Evolutionary conservation across 768 basidiomycete genomes (phyloP), one percentile per base, ranked within the genome.

Genomic region (Boletus pseudopeckii): DNA sequence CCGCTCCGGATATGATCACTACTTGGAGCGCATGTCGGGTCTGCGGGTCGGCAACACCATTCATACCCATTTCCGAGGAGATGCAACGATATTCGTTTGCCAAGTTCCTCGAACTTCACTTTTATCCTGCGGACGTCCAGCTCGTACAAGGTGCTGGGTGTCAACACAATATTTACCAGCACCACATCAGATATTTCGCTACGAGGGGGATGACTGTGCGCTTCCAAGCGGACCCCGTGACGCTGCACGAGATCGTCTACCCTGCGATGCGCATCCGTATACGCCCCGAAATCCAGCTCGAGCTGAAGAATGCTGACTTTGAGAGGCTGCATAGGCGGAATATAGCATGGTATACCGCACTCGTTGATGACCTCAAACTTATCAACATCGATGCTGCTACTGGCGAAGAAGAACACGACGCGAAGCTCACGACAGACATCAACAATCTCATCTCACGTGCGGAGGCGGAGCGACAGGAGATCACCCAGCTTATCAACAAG

Each of bases 11-110:
- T 46, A 77, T 83, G 53, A 86, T 97, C 64, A 92, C 89, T 24
- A 95, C 95, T 5, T 98, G 92, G 90, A 92, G 88, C 64, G 80
- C 83, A 7, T 99, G 97, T 70, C 82, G 86, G 53, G 71, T 86
- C 24, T 92, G 84, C 66, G 85, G 80, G 30, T 87, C 77, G 6
- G 86, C 86, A 1, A 94, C 91, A 3, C 90, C 92, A 3, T 90
- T 94, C 71, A 89, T 94, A 59, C 87, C 86, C 6, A 84, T 92
- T 37, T 92, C 92, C 2, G 87, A 91, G 61, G 93, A 96, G 68
- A 93, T 95, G 79, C 89, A 92, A 64, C 77, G 87, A 52, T 93
- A 96, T 67, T 98, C 95, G 5, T 96, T 98, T 67, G 92, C 89
- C 34, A 95, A 97, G 63, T 98, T 96, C 69, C 80, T 99, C 28